Conservation (phyloP, 495 filamentous ascomycete species). For the Trichoderma asperelloides region DNA sequence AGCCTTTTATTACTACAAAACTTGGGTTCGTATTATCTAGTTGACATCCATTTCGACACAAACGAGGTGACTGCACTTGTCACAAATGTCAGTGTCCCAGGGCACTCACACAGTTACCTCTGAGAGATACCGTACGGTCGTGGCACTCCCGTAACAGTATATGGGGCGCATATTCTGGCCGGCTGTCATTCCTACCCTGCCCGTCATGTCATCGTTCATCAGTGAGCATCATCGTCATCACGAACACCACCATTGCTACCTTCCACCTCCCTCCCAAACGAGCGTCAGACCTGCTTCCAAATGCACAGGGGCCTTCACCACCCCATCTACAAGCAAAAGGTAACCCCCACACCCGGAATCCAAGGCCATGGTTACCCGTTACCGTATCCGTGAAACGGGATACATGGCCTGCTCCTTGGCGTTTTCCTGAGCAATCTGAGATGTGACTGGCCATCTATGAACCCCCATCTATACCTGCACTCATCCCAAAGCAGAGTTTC, state of each 20-base stretch:
- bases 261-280: not conserved
- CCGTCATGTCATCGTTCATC: not conserved
- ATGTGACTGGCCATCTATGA: not conserved
- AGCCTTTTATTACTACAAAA: no score
- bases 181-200: no score
- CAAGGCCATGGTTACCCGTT: constrained; percentile 6
- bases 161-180: not conserved
- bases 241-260: not conserved
- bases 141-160: not conserved
- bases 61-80: not conserved
- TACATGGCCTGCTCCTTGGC: not conserved
- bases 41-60: not conserved
- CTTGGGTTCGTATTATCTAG: not conserved
- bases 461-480: no score
- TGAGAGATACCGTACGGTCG: not conserved
- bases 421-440: not conserved
- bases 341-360: constrained; percentile 6
- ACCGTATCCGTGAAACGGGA: constrained; percentile 1
- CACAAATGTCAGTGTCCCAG: not conserved
- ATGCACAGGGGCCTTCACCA: not conserved
- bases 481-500: no score
- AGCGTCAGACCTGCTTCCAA: not conserved
- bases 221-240: not conserved
- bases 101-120: not conserved
- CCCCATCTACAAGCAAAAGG: not conserved